phyloP scores from a whole-genome alignment of 108 stramenopile species.

The Cylindrotheca closterium region DNA sequence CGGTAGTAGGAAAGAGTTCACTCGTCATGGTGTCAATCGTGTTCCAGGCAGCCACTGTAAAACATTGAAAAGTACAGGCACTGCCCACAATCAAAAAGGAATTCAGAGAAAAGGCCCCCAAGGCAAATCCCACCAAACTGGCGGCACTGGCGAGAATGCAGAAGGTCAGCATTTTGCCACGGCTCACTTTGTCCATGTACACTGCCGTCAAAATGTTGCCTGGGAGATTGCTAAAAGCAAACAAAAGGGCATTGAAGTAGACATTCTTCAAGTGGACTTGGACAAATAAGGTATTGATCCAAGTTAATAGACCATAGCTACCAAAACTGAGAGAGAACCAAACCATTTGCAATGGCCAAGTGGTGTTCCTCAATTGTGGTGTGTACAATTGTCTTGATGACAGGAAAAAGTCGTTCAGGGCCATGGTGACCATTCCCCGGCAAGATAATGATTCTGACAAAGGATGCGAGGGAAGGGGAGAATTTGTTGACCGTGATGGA shows the following conservation, averaged over 20 bases:
- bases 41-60: conserved; percentile 73
- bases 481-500: conserved; percentile 1
- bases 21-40: conserved; percentile 66
- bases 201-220: conserved; percentile 62
- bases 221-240: conserved; percentile 69
- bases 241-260: conserved; percentile 75
- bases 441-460: no score
- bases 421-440: neutral
- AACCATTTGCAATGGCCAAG: conserved; percentile 60
- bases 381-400: conserved; percentile 48
- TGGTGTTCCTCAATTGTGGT: conserved; percentile 48
- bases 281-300: conserved; percentile 83
- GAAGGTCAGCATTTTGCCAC: conserved; percentile 47
- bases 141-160: conserved; percentile 45
- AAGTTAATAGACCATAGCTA: conserved; percentile 72
- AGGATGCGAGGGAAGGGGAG: no score
- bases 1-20: conserved; percentile 75
- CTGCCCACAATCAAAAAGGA: conserved; percentile 47
- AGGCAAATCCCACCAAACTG: conserved; percentile 61
- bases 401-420: conserved; percentile 26
- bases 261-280: conserved; percentile 68
- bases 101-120: conserved; percentile 7
- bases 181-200: conserved; percentile 55
- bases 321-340: conserved; percentile 80
- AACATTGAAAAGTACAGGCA: conserved; percentile 77